Evolutionary conservation across 441 rosid species (phyloP).

Genomic region (Isatis lusitanica): DNA sequence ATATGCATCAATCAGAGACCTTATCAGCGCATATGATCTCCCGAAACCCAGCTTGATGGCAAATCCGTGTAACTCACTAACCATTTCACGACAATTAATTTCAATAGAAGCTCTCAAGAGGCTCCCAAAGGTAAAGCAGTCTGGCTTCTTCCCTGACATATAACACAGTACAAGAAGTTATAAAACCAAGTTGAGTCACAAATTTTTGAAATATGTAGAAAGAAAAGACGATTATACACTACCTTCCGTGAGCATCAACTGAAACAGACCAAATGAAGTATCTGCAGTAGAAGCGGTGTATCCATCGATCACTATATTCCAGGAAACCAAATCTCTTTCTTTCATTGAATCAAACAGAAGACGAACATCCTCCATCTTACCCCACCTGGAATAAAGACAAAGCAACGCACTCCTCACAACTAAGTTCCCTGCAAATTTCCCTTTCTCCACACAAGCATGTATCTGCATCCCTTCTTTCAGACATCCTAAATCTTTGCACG

Average conservation of each 20-base stretch:
- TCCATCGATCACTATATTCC: conserved; percentile 75
- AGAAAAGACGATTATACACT: neutral
- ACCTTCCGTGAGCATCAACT: conserved; percentile 67
- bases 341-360: conserved; percentile 52
- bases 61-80: conserved; percentile 58
- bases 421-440: conserved; percentile 51
- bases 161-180: conserved; percentile 13
- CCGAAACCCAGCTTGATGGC: conserved; percentile 47
- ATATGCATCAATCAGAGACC: conserved; percentile 64
- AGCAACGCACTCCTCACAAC: conserved; percentile 66
- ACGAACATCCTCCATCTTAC: conserved; percentile 51
- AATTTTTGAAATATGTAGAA: neutral
- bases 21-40: conserved; percentile 43
- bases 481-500: conserved; percentile 55
- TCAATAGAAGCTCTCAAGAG: conserved; percentile 57
- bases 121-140: conserved; percentile 65
- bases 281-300: conserved; percentile 40
- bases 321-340: conserved; percentile 56
- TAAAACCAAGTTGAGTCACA: neutral
- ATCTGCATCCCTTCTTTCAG: conserved; percentile 60
- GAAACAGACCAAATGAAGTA: conserved; percentile 51
- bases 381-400: conserved; percentile 64
- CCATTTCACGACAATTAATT: conserved; percentile 36
- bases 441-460: conserved; percentile 66
- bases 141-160: conserved; percentile 55